Percentiles rank a stretch among this genome's conserved stretches.
These are phyloP conservation scores for Penicillium canescens DNA, from an alignment of 495 filamentous ascomycete genomes.

Conservation along the genomic window DNA sequence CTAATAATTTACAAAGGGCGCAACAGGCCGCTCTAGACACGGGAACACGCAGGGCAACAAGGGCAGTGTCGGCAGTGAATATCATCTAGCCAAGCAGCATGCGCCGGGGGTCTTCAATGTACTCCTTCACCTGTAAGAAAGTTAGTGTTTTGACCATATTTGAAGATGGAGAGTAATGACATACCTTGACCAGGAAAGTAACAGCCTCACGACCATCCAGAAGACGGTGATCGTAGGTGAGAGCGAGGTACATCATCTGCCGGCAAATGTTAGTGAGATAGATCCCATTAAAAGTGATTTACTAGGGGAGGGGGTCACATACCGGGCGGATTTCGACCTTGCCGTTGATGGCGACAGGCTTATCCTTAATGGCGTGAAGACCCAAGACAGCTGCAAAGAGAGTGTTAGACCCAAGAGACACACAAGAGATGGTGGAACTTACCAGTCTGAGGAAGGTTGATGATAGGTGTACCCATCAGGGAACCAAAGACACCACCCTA, in stretches of 20 bases:
- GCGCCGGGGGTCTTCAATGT: slow-evolving; percentile 92
- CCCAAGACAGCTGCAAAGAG: slow-evolving; percentile 72
- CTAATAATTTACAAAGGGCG: slow-evolving; percentile 39
- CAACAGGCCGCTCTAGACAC: slow-evolving; percentile 17
- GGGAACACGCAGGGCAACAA: slow-evolving; percentile 15
- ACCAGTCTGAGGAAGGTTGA: slow-evolving; percentile 92
- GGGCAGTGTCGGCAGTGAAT: background rate
- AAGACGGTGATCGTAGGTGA: slow-evolving; percentile 96
- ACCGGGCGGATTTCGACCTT: slow-evolving; percentile 90
- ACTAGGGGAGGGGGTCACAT: slow-evolving; percentile 22
- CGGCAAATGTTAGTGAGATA: slow-evolving; percentile 18
- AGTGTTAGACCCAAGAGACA: slow-evolving; percentile 17
- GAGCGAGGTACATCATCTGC: slow-evolving; percentile 94
- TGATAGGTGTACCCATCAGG: slow-evolving; percentile 98
- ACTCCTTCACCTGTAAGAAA: slow-evolving; percentile 72
- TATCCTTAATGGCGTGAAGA: slow-evolving; percentile 98
- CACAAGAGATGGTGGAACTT: slow-evolving; percentile 10
- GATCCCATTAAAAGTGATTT: background rate
- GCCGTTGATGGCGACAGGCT: slow-evolving; percentile 83
- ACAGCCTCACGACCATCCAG: slow-evolving; percentile 95
- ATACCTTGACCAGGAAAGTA: slow-evolving; percentile 90
- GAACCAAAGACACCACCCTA: slow-evolving; percentile 74
- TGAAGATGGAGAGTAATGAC: background rate
- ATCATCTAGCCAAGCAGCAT: slow-evolving; percentile 71
- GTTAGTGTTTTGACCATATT: slow-evolving; percentile 11